phyloP scores from a whole-genome alignment of 768 basidiomycete genomes.

The Psilocybe azurescens region DNA sequence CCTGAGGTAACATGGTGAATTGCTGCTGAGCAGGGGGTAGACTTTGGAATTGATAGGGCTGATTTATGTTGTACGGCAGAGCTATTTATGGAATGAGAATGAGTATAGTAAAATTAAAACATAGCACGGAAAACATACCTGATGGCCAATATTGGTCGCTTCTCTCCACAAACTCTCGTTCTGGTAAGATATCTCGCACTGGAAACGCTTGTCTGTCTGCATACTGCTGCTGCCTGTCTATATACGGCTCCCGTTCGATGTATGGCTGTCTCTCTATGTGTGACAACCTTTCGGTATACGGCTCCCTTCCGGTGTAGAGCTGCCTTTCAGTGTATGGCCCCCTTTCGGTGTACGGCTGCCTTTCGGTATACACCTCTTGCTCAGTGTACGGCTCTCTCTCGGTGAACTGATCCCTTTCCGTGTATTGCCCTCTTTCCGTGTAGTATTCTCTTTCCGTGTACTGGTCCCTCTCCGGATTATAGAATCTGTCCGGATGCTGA shows the following conservation, averaged over 20 bases:
- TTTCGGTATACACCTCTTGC: not conserved
- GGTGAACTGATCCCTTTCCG: not conserved
- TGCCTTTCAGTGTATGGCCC: not conserved
- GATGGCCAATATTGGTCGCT: constrained; percentile 3
- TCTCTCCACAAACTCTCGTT: not conserved
- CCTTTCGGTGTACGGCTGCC: not conserved
- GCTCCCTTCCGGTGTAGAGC: not conserved
- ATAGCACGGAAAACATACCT: not conserved
- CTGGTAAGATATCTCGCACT: not conserved
- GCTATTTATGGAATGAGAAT: constrained; percentile 15
- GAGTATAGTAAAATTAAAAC: not conserved
- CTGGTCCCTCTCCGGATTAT: not conserved
- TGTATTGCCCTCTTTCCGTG: not conserved
- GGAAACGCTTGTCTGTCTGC: not conserved
- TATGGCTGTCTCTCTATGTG: not conserved
- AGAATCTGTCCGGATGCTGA: too few species aligned
- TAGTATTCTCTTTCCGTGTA: not conserved
- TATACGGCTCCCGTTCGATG: not conserved
- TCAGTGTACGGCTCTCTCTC: not conserved
- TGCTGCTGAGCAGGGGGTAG: constrained; percentile 2
- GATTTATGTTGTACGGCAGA: constrained; percentile 1
- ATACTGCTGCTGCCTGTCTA: not conserved
- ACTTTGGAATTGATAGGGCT: not conserved
- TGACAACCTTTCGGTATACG: not conserved
- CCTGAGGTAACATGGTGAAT: constrained; percentile 10